These are phyloP conservation scores for Blastobotrys americana DNA, from an alignment of 805 yeast species.

Conservation along the genomic window DNA sequence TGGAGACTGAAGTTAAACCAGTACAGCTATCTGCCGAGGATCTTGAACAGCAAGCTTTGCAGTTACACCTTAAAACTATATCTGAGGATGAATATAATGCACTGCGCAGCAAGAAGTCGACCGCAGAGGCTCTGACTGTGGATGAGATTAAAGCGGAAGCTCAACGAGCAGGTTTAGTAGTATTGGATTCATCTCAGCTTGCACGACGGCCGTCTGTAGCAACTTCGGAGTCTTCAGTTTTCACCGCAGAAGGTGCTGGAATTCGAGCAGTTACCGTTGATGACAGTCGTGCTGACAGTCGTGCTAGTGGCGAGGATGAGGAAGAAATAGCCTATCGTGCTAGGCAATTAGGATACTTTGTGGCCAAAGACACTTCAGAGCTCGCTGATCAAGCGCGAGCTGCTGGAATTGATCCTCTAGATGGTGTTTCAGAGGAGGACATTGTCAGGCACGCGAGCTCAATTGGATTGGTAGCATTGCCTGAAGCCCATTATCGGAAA, in stretches of 20 bases:
- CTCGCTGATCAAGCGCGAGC: not conserved
- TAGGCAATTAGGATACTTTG: not conserved
- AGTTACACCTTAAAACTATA: slow-evolving; percentile 19
- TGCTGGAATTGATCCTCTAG: not conserved
- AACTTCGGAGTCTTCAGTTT: slow-evolving; percentile 1
- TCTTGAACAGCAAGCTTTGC: slow-evolving; percentile 14
- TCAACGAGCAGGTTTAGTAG: not conserved
- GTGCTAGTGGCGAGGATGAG: not conserved
- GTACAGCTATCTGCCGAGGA: slow-evolving; percentile 11
- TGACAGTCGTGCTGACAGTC: not conserved
- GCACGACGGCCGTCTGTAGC: slow-evolving; percentile 1
- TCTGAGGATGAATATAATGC: slow-evolving; percentile 24
- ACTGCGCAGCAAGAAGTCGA: slow-evolving; percentile 5
- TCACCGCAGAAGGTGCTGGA: not conserved
- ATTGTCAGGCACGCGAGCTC: slow-evolving; percentile 8
- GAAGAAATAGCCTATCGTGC: not conserved
- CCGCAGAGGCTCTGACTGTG: slow-evolving; percentile 1
- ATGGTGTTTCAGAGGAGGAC: not conserved
- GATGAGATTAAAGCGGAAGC: slow-evolving; percentile 8
- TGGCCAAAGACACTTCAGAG: not conserved
- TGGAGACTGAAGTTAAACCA: not conserved
- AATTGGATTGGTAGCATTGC: slow-evolving; percentile 19
- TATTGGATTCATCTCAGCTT: not conserved
- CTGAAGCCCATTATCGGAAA: slow-evolving; percentile 14
- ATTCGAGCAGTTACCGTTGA: not conserved